phyloP scores from a whole-genome alignment of 306 rosid genomes.

The Rubus parviflorus region DNA sequence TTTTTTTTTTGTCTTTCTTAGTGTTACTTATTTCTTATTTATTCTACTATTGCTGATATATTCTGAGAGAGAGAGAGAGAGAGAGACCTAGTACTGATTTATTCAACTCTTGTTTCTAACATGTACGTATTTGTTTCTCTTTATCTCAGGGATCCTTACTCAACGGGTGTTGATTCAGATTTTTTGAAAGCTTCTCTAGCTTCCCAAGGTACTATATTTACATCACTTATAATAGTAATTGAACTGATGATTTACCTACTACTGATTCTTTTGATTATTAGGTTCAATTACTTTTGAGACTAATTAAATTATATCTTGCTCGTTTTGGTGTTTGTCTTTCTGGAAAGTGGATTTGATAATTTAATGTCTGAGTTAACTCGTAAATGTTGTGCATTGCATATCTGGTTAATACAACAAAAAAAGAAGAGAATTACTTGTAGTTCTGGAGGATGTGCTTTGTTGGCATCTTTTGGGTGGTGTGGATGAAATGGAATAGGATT shows the following conservation, averaged over 20 bases:
- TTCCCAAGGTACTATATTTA: neutral
- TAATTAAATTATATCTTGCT: neutral
- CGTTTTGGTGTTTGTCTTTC: too few relatives aligned
- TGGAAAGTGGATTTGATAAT: neutral
- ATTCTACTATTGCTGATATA: too few relatives aligned
- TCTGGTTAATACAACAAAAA: neutral
- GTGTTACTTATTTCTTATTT: too few relatives aligned
- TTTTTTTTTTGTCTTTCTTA: neutral
- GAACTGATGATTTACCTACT: neutral
- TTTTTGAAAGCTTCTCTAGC: slow-evolving; percentile 5
- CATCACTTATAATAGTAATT: neutral
- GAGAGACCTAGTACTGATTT: too few relatives aligned
- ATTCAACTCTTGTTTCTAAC: too few relatives aligned
- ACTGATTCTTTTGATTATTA: neutral
- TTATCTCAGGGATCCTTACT: slow-evolving; percentile 6
- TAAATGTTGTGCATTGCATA: neutral
- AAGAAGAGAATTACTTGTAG: neutral
- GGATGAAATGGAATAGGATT: neutral
- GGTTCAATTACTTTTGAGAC: neutral
- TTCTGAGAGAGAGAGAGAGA: too few relatives aligned
- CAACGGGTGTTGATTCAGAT: neutral
- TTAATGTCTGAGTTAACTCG: neutral
- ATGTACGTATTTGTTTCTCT: neutral
- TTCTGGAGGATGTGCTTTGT: neutral
- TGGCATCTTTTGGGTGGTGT: neutral